These are phyloP conservation scores for Blastocystis sp. DNA, from an alignment of 352 stramenopile species.

Conservation along the genomic window DNA sequence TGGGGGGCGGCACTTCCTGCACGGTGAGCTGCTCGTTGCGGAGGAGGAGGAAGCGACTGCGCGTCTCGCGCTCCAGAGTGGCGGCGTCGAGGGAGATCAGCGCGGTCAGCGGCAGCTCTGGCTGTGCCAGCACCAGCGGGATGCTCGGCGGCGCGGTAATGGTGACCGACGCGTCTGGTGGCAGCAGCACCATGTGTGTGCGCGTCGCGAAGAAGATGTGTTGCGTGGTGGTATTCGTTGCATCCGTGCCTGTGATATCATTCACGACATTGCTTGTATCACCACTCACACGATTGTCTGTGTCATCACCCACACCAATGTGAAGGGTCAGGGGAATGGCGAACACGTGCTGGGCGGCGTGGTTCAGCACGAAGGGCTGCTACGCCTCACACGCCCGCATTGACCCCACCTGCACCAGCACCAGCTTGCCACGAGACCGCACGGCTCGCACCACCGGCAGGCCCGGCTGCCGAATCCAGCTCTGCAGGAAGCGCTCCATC, in stretches of 20 bases:
- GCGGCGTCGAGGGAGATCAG: not conserved
- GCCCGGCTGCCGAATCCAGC: not conserved
- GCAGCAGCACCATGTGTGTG: slow-evolving; percentile 1
- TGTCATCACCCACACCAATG: not conserved
- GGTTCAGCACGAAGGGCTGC: not conserved
- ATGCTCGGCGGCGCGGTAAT: not conserved
- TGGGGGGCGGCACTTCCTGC: not conserved
- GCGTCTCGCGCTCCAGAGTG: not conserved
- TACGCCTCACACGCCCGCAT: not conserved
- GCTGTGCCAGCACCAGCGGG: slow-evolving; percentile 16
- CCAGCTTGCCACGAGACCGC: not conserved
- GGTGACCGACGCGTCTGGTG: not conserved
- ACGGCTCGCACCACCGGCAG: not conserved
- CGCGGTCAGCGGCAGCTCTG: not conserved
- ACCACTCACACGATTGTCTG: too few relatives aligned
- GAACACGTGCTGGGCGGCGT: not conserved
- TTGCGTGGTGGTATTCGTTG: not conserved
- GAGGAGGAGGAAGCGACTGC: slow-evolving; percentile 35
- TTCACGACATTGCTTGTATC: not conserved
- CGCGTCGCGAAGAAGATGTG: not conserved
- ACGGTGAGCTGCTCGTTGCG: slow-evolving; percentile 9
- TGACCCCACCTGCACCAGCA: not conserved
- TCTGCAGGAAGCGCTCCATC: not conserved
- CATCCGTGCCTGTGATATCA: too few relatives aligned
- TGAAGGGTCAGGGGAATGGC: not conserved